Evolutionary conservation across 345 rosid species (phyloP).

Genomic region (Cochlearia excelsa): DNA sequence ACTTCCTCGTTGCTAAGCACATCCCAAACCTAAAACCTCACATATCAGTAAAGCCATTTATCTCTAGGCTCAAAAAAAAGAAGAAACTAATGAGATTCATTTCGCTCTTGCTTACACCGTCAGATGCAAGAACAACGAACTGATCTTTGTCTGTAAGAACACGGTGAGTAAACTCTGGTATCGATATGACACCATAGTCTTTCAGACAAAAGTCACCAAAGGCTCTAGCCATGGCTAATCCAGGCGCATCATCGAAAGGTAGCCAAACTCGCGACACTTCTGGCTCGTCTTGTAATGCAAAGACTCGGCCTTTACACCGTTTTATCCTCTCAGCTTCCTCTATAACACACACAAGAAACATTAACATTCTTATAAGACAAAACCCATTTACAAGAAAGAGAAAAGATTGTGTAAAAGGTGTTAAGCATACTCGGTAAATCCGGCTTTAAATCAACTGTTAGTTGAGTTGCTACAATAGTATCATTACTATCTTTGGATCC

Average conservation of each 20-base stretch:
- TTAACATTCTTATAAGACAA: constrained; percentile 5
- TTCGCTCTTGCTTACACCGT: constrained; percentile 57
- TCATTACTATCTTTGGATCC: constrained; percentile 83
- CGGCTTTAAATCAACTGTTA: constrained; percentile 94
- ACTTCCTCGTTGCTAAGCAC: constrained; percentile 97
- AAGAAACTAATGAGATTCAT: not conserved
- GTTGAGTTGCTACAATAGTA: constrained; percentile 78
- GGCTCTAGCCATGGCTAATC: constrained; percentile 99
- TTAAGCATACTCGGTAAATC: constrained; percentile 84
- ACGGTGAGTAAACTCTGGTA: constrained; percentile 89
- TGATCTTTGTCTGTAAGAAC: constrained; percentile 84
- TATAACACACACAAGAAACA: constrained; percentile 30
- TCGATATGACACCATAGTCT: constrained; percentile 86
- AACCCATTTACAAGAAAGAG: not conserved
- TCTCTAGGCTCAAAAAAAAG: not conserved
- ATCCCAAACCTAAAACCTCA: constrained; percentile 80
- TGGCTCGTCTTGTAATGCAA: constrained; percentile 98
- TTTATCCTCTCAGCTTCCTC: constrained; percentile 99
- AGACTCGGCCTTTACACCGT: constrained; percentile 92
- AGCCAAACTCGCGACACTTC: constrained; percentile 98
- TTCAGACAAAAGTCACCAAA: constrained; percentile 50
- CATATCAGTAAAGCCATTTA: not conserved
- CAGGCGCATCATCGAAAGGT: constrained; percentile 99
- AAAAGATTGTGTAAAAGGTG: constrained; percentile 1
- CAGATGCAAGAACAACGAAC: constrained; percentile 95